Percentiles rank a stretch among this genome's conserved stretches.
phyloP scores from a whole-genome alignment of 202 grass and related monocot species.

The Setaria italica region DNA sequence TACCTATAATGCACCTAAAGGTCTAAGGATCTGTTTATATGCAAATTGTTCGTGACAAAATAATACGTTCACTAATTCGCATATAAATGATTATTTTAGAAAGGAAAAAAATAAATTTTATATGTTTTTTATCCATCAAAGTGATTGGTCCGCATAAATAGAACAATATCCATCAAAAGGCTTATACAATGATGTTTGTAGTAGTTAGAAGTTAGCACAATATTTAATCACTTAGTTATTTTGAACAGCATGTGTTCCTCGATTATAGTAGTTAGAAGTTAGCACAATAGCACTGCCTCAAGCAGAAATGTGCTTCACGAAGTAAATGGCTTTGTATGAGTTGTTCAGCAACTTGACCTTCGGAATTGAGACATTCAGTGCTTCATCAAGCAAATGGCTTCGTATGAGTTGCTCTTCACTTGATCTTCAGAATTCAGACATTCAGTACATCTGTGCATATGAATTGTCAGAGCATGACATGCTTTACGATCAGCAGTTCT shows the following conservation, averaged over 20 bases:
- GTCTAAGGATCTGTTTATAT: no score
- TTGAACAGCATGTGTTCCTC: neutral
- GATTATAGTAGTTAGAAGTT: neutral
- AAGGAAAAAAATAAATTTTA: no score
- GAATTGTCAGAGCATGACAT: neutral
- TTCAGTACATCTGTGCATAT: conserved; percentile 1
- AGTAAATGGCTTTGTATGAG: neutral
- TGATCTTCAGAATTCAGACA: neutral
- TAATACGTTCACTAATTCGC: no score
- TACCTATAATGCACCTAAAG: no score
- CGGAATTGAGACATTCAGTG: neutral
- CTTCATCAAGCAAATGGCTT: neutral
- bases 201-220: no score
- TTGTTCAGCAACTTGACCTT: neutral
- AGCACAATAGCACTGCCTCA: neutral
- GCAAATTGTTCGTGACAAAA: no score
- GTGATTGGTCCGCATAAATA: no score
- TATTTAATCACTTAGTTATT: conserved; percentile 4
- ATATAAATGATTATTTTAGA: no score
- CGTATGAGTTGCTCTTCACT: neutral
- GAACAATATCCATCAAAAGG: no score
- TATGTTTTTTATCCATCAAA: no score
- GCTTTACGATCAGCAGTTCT: neutral
- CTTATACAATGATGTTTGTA: no score
- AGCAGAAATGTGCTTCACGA: neutral